These are phyloP conservation scores for Colletotrichum spaethianum DNA, from an alignment of 2,329 filamentous ascomycete genomes.

Conservation along the genomic window DNA sequence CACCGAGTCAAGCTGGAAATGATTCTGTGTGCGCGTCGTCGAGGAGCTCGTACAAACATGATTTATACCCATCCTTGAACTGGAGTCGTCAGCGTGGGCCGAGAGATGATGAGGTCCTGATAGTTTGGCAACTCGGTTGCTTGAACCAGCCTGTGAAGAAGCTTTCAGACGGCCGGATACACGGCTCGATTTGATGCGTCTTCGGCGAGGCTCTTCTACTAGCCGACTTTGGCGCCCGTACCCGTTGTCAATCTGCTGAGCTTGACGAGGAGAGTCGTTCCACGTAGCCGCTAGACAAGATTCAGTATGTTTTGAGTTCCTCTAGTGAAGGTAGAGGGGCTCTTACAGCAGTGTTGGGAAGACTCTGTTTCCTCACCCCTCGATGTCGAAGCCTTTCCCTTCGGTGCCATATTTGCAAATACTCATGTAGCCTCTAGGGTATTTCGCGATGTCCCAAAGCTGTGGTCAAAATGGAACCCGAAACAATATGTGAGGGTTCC, in stretches of 20 bases:
- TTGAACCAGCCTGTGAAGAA: neutral
- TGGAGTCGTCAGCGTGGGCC: neutral
- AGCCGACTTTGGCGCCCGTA: neutral
- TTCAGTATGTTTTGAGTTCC: neutral
- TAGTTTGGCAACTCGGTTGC: neutral
- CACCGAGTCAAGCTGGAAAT: neutral
- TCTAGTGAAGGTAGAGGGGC: neutral
- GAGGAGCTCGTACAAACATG: neutral
- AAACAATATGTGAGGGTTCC: neutral
- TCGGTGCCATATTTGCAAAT: conserved; percentile 15
- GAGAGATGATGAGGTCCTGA: neutral
- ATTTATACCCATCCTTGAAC: neutral
- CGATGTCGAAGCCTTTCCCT: neutral
- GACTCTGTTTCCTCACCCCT: neutral
- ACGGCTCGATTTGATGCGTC: conserved; percentile 37
- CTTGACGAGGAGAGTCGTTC: neutral
- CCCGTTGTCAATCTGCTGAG: neutral
- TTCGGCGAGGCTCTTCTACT: conserved; percentile 28
- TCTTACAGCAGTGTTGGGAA: conserved; percentile 19
- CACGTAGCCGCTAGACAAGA: neutral
- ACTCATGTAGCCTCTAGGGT: neutral
- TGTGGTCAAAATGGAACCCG: neutral
- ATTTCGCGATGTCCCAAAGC: neutral
- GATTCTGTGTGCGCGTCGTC: neutral
- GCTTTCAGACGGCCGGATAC: conserved; percentile 18